phyloP scores from a whole-genome alignment of 345 rosid species.

The Noccaea bulbosa region DNA sequence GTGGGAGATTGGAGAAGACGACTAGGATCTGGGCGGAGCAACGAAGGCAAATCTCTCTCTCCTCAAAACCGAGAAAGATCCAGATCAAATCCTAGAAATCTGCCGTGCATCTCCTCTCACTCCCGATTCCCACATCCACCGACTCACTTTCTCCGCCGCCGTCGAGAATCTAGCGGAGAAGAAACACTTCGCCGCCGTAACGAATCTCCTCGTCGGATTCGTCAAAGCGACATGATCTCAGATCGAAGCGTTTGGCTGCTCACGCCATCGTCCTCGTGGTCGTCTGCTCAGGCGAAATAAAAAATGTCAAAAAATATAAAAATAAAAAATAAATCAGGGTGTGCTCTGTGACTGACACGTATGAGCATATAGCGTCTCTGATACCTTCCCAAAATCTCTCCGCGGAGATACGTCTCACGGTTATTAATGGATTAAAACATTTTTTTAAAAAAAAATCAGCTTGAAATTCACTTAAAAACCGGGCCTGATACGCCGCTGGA shows the following conservation, averaged over 20 bases:
- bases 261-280: constrained; percentile 59
- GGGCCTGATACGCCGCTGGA: too few species aligned
- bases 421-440: too few species aligned
- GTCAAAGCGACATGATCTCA: constrained; percentile 63
- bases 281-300: too few species aligned
- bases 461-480: too few species aligned
- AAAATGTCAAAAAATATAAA: too few species aligned
- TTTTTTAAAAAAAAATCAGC: too few species aligned
- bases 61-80: constrained; percentile 68
- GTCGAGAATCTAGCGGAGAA: constrained; percentile 56
- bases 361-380: too few species aligned
- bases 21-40: constrained; percentile 61
- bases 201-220: constrained; percentile 63
- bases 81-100: constrained; percentile 77
- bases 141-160: constrained; percentile 73
- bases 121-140: constrained; percentile 61
- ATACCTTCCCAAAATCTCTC: too few species aligned
- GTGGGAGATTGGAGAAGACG: constrained; percentile 80
- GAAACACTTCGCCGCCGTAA: constrained; percentile 54
- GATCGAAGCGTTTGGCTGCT: constrained; percentile 57
- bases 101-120: constrained; percentile 78
- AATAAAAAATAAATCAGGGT: too few species aligned
- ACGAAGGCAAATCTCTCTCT: constrained; percentile 64
- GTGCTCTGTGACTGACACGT: too few species aligned
- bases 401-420: too few species aligned